These are phyloP conservation scores for Raffaelea albimanens DNA, from an alignment of 2,329 filamentous ascomycete genomes.

Conservation along the genomic window DNA sequence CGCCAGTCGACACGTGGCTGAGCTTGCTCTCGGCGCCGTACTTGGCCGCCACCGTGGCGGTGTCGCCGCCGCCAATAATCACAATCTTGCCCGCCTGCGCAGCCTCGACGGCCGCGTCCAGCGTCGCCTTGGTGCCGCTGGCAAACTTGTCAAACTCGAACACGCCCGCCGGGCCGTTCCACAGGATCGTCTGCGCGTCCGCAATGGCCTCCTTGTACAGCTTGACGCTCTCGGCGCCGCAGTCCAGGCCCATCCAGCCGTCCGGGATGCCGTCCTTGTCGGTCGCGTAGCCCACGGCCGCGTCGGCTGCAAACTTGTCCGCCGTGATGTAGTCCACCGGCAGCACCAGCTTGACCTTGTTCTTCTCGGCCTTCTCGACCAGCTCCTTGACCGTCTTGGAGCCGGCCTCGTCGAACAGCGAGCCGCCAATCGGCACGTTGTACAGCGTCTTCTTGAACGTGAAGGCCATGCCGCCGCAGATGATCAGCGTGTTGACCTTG, in stretches of 20 bases:
- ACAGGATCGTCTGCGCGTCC: slow-evolving; percentile 90
- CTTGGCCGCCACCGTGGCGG: slow-evolving; percentile 94
- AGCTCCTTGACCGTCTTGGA: slow-evolving; percentile 83
- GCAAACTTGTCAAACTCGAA: slow-evolving; percentile 97
- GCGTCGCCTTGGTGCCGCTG: slow-evolving; percentile 80
- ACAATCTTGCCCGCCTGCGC: slow-evolving; percentile 76
- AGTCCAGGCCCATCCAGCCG: slow-evolving; percentile 97
- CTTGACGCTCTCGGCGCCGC: slow-evolving; percentile 78
- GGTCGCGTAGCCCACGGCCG: slow-evolving; percentile 69
- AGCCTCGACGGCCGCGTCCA: slow-evolving; percentile 78
- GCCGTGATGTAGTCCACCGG: slow-evolving; percentile 93
- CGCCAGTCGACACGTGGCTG: slow-evolving; percentile 95
- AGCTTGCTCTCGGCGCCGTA: slow-evolving; percentile 94
- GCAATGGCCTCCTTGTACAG: slow-evolving; percentile 81
- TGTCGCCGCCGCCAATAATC: slow-evolving; percentile 97
- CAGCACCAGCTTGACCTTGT: slow-evolving; percentile 90
- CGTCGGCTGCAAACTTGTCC: slow-evolving; percentile 86
- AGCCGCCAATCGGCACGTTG: slow-evolving; percentile 79
- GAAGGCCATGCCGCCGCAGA: slow-evolving; percentile 98
- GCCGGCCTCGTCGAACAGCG: slow-evolving; percentile 86
- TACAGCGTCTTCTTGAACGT: slow-evolving; percentile 99
- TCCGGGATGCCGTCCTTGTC: slow-evolving; percentile 87
- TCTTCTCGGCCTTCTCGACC: slow-evolving; percentile 91
- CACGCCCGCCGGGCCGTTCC: slow-evolving; percentile 96
- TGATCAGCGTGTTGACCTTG: slow-evolving; percentile 94